Conservation (phyloP, 2,329 filamentous ascomycete genomes). For the Fusarium staphyleae region DNA sequence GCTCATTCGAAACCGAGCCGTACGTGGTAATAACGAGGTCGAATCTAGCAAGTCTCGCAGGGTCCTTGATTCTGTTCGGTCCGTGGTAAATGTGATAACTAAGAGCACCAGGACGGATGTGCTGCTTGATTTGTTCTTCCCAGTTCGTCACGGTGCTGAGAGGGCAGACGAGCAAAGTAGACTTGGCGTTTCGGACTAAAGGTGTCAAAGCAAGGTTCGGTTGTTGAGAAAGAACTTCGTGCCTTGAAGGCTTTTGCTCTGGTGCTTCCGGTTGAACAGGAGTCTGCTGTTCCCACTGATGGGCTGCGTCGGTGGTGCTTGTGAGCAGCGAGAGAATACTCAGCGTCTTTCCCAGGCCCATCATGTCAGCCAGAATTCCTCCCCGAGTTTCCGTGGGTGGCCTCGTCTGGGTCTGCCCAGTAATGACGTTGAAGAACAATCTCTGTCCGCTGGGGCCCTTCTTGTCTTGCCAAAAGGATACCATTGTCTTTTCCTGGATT, state of each 20-base stretch:
- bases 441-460: slow-evolving; percentile 58
- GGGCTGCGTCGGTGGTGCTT: slow-evolving; percentile 68
- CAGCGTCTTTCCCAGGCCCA: slow-evolving; percentile 87
- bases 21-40: slow-evolving; percentile 95
- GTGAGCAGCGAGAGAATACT: slow-evolving; percentile 83
- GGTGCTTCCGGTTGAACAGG: slow-evolving; percentile 59
- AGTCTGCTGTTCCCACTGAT: slow-evolving; percentile 63
- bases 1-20: slow-evolving; percentile 83
- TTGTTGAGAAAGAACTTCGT: slow-evolving; percentile 45
- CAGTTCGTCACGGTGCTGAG: slow-evolving; percentile 93
- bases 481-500: slow-evolving; percentile 65
- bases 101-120: slow-evolving; percentile 70
- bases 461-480: slow-evolving; percentile 79
- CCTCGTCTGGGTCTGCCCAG: slow-evolving; percentile 66
- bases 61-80: slow-evolving; percentile 72
- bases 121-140: slow-evolving; percentile 88
- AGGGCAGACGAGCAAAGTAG: slow-evolving; percentile 87
- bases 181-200: slow-evolving; percentile 72
- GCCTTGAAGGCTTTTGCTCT: slow-evolving; percentile 49
- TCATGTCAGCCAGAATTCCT: slow-evolving; percentile 83
- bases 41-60: slow-evolving; percentile 71
- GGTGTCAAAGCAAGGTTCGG: slow-evolving; percentile 57
- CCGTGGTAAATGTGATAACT: slow-evolving; percentile 89
- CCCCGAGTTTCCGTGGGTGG: slow-evolving; percentile 73
- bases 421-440: slow-evolving; percentile 85